Evolutionary conservation across 2,329 filamentous ascomycete species (phyloP).

Genomic region (Phyllosticta citriasiana): DNA sequence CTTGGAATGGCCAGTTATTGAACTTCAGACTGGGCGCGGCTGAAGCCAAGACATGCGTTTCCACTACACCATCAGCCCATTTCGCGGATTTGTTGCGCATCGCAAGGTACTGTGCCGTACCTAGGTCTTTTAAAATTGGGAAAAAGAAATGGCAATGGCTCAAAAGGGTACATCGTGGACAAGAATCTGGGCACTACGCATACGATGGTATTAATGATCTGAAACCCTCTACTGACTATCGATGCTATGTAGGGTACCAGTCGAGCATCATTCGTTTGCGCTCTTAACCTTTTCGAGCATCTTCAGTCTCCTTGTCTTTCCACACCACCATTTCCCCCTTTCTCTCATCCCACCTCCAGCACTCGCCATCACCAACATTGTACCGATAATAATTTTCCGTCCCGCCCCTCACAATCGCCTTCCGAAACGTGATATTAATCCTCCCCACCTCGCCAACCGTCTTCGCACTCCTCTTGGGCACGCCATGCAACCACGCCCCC

Average conservation of each 20-base stretch:
- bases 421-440: conserved; percentile 68
- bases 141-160: too few species aligned
- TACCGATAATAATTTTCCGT: conserved; percentile 81
- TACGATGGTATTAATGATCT: too few species aligned
- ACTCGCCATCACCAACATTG: conserved; percentile 61
- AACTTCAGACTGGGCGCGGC: not conserved
- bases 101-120: too few species aligned
- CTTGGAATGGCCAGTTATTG: not conserved
- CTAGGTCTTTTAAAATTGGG: too few species aligned
- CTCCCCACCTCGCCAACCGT: conserved; percentile 49
- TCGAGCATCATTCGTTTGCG: not conserved
- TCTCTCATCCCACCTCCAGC: conserved; percentile 57
- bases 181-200: too few species aligned
- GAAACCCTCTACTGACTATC: not conserved
- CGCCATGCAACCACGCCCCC: conserved; percentile 64
- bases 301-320: conserved; percentile 10
- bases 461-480: conserved; percentile 55
- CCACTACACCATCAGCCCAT: not conserved
- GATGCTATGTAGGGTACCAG: not conserved
- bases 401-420: conserved; percentile 58
- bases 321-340: conserved; percentile 42
- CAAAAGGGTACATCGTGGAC: too few species aligned
- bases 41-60: not conserved
- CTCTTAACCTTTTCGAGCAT: not conserved
- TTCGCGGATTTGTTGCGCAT: not conserved